Percentiles rank a stretch among this genome's conserved stretches.
phyloP scores from a whole-genome alignment of 306 rosid genomes.

The Alnus glutinosa region DNA sequence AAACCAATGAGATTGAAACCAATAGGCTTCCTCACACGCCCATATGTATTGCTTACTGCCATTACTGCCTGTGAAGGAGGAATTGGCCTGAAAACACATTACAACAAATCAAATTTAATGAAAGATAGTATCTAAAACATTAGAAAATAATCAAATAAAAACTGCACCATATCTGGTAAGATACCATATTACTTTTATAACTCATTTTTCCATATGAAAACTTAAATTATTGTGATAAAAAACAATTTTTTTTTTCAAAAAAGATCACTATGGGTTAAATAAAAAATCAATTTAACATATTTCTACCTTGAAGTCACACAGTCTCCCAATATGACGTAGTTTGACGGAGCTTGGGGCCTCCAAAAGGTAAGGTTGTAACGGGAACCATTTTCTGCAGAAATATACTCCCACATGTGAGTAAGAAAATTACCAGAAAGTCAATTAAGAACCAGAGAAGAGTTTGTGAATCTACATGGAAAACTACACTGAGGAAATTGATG shows the following conservation, averaged over 20 bases:
- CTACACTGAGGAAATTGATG: slow-evolving; percentile 5
- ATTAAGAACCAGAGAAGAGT: slow-evolving; percentile 18
- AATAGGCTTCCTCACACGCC: slow-evolving; percentile 88
- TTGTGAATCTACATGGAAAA: slow-evolving; percentile 15
- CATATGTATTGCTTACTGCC: slow-evolving; percentile 88
- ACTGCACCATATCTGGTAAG: background rate
- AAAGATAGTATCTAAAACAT: slow-evolving; percentile 10
- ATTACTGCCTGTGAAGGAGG: slow-evolving; percentile 96
- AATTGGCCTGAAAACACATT: slow-evolving; percentile 65
- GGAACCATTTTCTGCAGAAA: slow-evolving; percentile 59
- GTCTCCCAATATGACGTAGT: slow-evolving; percentile 89
- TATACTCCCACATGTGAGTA: background rate
- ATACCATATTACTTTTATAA: background rate
- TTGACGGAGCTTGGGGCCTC: slow-evolving; percentile 95
- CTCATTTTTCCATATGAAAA: background rate
- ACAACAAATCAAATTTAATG: slow-evolving; percentile 16
- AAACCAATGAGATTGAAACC: slow-evolving; percentile 74
- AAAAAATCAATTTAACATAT: background rate
- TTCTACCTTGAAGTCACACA: slow-evolving; percentile 89
- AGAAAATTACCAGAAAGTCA: slow-evolving; percentile 23
- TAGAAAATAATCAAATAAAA: background rate
- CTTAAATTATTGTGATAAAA: background rate
- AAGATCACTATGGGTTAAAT: background rate
- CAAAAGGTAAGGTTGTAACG: slow-evolving; percentile 73
- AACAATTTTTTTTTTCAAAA: too few species aligned